A percentile compares a stretch with the other conserved stretches of the same genome.
phyloP scores from a whole-genome alignment of 805 yeast genomes.

The Ogataea sp. region DNA sequence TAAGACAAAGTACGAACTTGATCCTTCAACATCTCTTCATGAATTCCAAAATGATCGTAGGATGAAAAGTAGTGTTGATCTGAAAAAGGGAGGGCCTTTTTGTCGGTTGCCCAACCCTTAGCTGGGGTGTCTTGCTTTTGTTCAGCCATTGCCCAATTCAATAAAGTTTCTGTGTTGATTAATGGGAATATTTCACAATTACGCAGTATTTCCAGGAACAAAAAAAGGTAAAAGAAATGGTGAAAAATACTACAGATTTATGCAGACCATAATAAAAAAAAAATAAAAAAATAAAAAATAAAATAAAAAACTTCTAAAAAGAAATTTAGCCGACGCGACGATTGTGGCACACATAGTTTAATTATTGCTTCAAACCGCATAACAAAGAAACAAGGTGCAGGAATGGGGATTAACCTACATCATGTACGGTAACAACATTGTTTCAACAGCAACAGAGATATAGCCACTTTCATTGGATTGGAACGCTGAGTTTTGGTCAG shows the following conservation, averaged over 20 bases:
- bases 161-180: no score
- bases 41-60: conserved; percentile 95
- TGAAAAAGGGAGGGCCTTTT: conserved; percentile 49
- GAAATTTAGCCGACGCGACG: neutral
- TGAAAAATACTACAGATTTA: neutral
- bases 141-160: neutral
- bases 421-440: no score
- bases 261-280: neutral
- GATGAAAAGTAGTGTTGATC: conserved; percentile 95
- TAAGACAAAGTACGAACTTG: conserved; percentile 86
- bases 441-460: no score
- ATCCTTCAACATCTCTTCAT: conserved; percentile 98
- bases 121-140: neutral
- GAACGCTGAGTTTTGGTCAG: no score
- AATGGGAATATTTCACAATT: no score
- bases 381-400: no score
- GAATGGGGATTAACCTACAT: no score
- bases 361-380: no score
- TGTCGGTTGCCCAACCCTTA: conserved; percentile 54
- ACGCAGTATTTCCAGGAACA: no score
- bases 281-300: no score
- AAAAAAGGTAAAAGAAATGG: no score
- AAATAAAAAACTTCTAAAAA: neutral
- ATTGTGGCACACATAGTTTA: neutral
- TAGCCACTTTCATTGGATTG: no score